Conservation (phyloP, 768 basidiomycete species). For the Rhizopogon roseolus region DNA sequence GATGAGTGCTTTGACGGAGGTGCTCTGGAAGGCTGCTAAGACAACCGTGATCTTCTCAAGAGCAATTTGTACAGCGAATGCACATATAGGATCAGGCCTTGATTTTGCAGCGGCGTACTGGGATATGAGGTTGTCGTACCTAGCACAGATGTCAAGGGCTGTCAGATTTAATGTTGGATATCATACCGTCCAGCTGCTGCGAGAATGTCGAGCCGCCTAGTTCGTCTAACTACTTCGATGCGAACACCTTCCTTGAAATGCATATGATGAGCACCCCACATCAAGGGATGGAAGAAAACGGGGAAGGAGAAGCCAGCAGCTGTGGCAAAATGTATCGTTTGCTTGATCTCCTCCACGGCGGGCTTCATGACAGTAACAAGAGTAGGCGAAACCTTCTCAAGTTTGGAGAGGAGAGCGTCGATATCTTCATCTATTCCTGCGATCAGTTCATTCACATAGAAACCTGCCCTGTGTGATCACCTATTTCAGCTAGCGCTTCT, state of each 20-base stretch:
- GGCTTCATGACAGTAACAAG: constrained; percentile 45
- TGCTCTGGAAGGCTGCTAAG: constrained; percentile 64
- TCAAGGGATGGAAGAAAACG: constrained; percentile 67
- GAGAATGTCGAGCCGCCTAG: constrained; percentile 63
- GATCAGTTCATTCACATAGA: constrained; percentile 1
- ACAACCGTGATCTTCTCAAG: constrained; percentile 72
- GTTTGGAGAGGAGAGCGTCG: constrained; percentile 45
- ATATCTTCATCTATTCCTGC: constrained; percentile 52
- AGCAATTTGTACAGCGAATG: constrained; percentile 71
- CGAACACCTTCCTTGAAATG: constrained; percentile 73
- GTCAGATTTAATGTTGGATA: background rate
- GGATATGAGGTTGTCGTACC: constrained; percentile 69
- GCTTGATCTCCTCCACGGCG: constrained; percentile 56
- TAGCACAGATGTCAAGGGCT: constrained; percentile 18
- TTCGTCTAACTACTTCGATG: constrained; percentile 67
- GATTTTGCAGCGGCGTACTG: constrained; percentile 54
- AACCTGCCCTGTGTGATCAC: constrained; percentile 29
- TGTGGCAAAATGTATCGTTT: constrained; percentile 52
- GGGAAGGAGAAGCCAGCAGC: constrained; percentile 60
- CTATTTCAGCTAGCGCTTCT: constrained; percentile 61
- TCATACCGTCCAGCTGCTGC: constrained; percentile 78
- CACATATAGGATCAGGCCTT: constrained; percentile 52
- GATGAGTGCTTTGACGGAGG: constrained; percentile 60
- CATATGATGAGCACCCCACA: constrained; percentile 60
- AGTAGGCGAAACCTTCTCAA: constrained; percentile 58